Base-by-base conservation (phyloP, 805 yeast species). In the Yarrowia sp. region DNA sequence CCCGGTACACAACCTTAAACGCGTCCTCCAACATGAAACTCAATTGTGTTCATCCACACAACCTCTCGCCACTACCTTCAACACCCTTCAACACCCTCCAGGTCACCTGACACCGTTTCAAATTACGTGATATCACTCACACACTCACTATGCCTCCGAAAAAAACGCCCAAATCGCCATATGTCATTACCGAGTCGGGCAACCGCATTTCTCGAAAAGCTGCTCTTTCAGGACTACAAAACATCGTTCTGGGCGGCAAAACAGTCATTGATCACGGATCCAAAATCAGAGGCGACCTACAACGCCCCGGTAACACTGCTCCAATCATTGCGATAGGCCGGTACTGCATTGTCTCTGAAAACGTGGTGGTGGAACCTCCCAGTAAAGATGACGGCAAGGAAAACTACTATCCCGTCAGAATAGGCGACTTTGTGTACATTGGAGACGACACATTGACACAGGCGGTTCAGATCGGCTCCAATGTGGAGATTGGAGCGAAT, bases 381-480 rank as follows among this genome's bases (percentile, higher is more conserved):
- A 62, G 38, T 65, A 62, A 28, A 53, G 22, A 65, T 51, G 36
- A 65, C 63, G 35, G 71, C 68, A 55, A 38, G 15, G 61, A 28
- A 11, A 36, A 41, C 61, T 39, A 55, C 38, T 74, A 74, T 60
- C 80, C 81, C 0, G 63, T 75, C 39, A 69, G 73, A 42, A 71
- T 79, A 14, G 81, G 81, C 22, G 71, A 71, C 47, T 72, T 67
- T 55, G 81, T 79, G 13, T 68, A 68, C 28, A 69, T 78, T 9
- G 81, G 80, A 22, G 60, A 57, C n/a, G 60, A 67, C 42, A 64
- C 74, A 2, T 50, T 43, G 7, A 58, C 77, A 14, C 69, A 74
- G 57, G 79, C 81, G 7, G 79, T 79, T 4, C 62, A 72, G n/a
- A 71, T 78, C 8, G 81, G 81, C 4, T 74, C 77, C 4, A 67